Evolutionary conservation across 352 stramenopile genomes (phyloP).

Genomic region (Phytophthora pisi): DNA sequence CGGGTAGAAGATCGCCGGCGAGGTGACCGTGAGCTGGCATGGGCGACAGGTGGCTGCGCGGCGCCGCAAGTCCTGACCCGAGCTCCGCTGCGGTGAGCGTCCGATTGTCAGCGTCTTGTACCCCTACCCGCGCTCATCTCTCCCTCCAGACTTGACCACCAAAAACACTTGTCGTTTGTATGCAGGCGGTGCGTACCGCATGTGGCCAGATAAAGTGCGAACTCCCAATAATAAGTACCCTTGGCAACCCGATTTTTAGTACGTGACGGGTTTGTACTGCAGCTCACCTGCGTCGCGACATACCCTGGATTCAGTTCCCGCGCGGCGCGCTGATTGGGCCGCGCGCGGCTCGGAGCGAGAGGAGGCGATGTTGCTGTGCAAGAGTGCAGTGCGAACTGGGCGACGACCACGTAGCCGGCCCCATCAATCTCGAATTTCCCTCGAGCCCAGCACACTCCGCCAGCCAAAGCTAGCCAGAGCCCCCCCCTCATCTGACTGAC

Average conservation of each 20-base stretch:
- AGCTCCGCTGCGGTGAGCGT: constrained; percentile 11
- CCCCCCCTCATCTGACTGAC: constrained; percentile 8
- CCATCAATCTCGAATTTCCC: constrained; percentile 69
- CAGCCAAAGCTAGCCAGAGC: constrained; percentile 6
- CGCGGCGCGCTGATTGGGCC: constrained; percentile 39
- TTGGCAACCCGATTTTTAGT: constrained; percentile 8
- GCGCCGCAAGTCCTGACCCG: constrained; percentile 3
- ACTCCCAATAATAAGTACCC: constrained; percentile 1
- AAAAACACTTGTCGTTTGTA: constrained; percentile 45
- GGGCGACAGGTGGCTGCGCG: constrained; percentile 9
- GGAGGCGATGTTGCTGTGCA: constrained; percentile 14
- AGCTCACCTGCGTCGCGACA: constrained; percentile 12
- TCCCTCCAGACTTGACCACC: constrained; percentile 21
- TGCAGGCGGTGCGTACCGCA: constrained; percentile 1
- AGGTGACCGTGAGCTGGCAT: not conserved
- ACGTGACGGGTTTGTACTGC: not conserved
- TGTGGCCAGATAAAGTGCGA: constrained; percentile 7
- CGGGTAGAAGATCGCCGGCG: not conserved
- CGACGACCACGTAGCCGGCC: constrained; percentile 29
- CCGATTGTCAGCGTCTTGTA: constrained; percentile 32
- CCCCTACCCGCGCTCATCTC: constrained; percentile 31
- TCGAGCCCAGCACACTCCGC: constrained; percentile 36
- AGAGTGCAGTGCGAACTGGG: constrained; percentile 21
- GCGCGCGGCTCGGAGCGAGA: constrained; percentile 2
- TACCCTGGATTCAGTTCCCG: constrained; percentile 31